A percentile compares a stretch with the other conserved stretches of the same genome.
Conservation (phyloP, 1,139 yeast species). For the Sugiyamaella novakii region DNA sequence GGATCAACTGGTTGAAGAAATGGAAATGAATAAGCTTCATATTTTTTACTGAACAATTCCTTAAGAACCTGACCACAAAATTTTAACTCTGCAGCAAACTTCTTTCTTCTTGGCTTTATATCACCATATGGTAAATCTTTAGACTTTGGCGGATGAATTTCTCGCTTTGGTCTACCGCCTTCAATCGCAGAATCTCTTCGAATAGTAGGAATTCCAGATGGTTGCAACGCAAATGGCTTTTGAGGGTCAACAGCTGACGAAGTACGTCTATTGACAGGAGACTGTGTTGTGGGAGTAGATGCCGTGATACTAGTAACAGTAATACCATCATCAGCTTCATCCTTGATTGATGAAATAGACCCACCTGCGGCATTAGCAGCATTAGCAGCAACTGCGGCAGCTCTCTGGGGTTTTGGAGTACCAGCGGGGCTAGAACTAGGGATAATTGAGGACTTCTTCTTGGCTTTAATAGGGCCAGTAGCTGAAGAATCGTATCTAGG, state of each 20-base stretch:
- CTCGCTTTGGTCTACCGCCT: slow-evolving; percentile 87
- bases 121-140: slow-evolving; percentile 87
- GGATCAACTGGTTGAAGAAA: slow-evolving; percentile 95
- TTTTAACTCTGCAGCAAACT: slow-evolving; percentile 84
- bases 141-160: slow-evolving; percentile 94
- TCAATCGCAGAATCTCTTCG: slow-evolving; percentile 65
- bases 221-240: slow-evolving; percentile 42
- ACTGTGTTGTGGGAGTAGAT: slow-evolving; percentile 28
- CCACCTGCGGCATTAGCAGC: slow-evolving; percentile 23
- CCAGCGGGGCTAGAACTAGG: slow-evolving; percentile 32
- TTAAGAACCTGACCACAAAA: slow-evolving; percentile 81
- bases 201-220: slow-evolving; percentile 55
- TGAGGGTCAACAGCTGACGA: slow-evolving; percentile 31
- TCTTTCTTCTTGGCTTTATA: slow-evolving; percentile 83
- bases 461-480: slow-evolving; percentile 38
- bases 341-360: slow-evolving; percentile 2
- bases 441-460: slow-evolving; percentile 33
- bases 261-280: slow-evolving; percentile 16
- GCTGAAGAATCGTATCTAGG: slow-evolving; percentile 72
- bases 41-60: slow-evolving; percentile 81
- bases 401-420: slow-evolving; percentile 35
- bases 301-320: slow-evolving; percentile 24
- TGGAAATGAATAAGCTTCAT: slow-evolving; percentile 83
- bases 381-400: slow-evolving; percentile 33
- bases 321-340: slow-evolving; percentile 15